Base-by-base conservation (phyloP, 768 basidiomycete genomes). In the Amanita rubescens region DNA sequence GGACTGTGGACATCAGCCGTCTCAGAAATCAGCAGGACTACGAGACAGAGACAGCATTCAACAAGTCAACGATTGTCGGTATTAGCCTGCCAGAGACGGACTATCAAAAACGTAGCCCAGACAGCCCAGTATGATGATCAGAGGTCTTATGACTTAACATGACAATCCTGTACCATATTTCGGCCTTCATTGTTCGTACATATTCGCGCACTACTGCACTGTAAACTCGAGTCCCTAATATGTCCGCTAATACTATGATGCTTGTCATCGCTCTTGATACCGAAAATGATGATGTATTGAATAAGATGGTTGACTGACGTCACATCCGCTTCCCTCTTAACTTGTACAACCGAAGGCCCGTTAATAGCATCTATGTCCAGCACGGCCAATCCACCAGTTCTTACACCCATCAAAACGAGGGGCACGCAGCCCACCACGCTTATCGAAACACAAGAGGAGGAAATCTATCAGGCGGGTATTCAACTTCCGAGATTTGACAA, bases 1-100 rank as follows among this genome's bases (percentile, higher is more conserved):
- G 49, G 12, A 50, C 49, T 30, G 49, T 50, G 7, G 49, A 50
- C 37, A 50, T 50, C 38, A 50, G 49, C n/a, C 49, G 49, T 20
- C 37, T 50, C 38, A 25, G 49, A 50, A 39, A 50, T 30, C 49
- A 50, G 17, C 19, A 20, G 1, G 49, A 50, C 8, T 50, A 38
- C 24, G 49, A 39, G 37, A n/a, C 34, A 2, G 49, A 50, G 2
- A 50, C 37, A 12, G 25, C 24, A 25, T 38, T 24, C 17, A 17
- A 50, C 37, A 50, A 50, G 24, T 41, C 38, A 25, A 19, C 41
- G 10, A 42, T 42, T 8, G 41, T 39, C 24, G 49, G 49, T 19
- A 50, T 50, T 17, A 27, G 2, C 37, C 49, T 50, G 3, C 37
- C 49, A 17, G 34, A 50, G 11, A 50, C 49, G 1, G 49, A 50